Evolutionary conservation across 2,329 filamentous ascomycete genomes (phyloP).

Genomic region (Exophiala viscosa): DNA sequence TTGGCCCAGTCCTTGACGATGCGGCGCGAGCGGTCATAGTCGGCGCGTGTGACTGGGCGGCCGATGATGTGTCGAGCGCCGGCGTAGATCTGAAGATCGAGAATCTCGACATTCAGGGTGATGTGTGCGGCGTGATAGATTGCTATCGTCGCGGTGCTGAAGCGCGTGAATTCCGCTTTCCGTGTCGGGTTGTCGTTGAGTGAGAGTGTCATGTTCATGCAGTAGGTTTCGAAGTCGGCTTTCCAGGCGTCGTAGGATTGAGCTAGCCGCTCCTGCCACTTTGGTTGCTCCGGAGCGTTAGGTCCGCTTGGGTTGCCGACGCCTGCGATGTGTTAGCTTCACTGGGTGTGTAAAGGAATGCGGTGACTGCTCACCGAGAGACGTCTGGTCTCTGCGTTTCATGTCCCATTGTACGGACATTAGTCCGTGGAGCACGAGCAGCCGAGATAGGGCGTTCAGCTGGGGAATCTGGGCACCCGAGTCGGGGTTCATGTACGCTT

Average conservation of each 20-base stretch:
- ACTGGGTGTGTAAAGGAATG: too few species aligned
- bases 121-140: slow-evolving; percentile 59
- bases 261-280: slow-evolving; percentile 52
- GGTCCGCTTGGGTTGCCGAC: not conserved
- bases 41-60: slow-evolving; percentile 48
- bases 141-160: slow-evolving; percentile 50
- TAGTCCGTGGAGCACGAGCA: slow-evolving; percentile 57
- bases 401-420: slow-evolving; percentile 64
- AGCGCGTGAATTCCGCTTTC: slow-evolving; percentile 43
- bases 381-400: slow-evolving; percentile 59
- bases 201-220: slow-evolving; percentile 37
- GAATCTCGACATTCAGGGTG: slow-evolving; percentile 55
- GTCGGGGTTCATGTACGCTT: slow-evolving; percentile 52
- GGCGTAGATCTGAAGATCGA: slow-evolving; percentile 61
- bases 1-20: slow-evolving; percentile 52
- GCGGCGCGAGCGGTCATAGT: slow-evolving; percentile 50
- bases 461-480: slow-evolving; percentile 35
- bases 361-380: slow-evolving; percentile 46
- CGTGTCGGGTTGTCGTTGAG: slow-evolving; percentile 31
- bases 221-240: slow-evolving; percentile 54
- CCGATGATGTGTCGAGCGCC: slow-evolving; percentile 59
- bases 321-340: not conserved
- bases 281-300: slow-evolving; percentile 36
- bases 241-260: slow-evolving; percentile 58
- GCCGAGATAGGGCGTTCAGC: slow-evolving; percentile 52